Conservation (phyloP, 225 moss, liverwort and hornwort species). For the Lunularia cruciata region DNA sequence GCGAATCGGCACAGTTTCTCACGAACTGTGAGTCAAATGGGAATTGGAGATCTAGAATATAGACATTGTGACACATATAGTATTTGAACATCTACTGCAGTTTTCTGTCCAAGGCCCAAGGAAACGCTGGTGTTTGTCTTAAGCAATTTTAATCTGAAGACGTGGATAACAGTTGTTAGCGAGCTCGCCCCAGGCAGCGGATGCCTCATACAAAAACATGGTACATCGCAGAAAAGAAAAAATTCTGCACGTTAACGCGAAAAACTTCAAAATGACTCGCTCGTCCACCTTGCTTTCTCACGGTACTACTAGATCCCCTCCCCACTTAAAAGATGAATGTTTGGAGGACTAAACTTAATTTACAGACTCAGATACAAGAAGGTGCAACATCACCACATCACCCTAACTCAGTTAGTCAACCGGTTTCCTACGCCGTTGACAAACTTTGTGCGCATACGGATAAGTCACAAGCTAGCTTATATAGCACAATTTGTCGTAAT, state of each 20-base stretch:
- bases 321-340: neutral
- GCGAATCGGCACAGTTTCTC: no score
- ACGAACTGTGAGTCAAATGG: no score
- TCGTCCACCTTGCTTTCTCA: neutral
- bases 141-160: no score
- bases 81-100: no score
- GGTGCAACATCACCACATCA: neutral
- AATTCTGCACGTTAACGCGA: neutral
- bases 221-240: neutral
- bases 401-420: neutral
- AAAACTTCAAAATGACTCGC: neutral
- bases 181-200: neutral
- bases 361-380: neutral
- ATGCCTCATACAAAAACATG: neutral
- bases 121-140: no score
- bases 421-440: neutral
- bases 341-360: neutral
- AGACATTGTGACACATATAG: no score
- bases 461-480: conserved; percentile 4
- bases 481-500: neutral
- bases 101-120: no score
- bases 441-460: neutral
- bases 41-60: no score
- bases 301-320: neutral
- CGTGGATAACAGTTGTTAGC: no score